Base-by-base conservation (phyloP, 345 rosid species). In the Murraya paniculata region DNA sequence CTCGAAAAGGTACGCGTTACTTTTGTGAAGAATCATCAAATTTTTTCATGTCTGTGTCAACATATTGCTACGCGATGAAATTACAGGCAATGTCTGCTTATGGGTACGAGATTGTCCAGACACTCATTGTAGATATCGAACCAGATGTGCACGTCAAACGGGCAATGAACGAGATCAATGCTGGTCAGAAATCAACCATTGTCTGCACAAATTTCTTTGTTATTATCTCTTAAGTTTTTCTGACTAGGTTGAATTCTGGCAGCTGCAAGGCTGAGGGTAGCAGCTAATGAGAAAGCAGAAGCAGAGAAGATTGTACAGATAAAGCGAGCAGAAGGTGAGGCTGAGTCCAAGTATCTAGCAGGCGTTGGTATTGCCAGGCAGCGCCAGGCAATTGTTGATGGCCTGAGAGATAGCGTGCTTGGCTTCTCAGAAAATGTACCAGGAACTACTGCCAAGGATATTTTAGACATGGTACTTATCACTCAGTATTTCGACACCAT, bases 381-480 rank as follows among this genome's bases (percentile, higher is more conserved):
- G 75, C 83, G 90, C 67, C 91, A 88, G 80, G 91, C 91, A 0
- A 88, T 88, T 16, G 91, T 88, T 4, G 91, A 88, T 28, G 91
- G 91, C 30, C 84, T 88, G 0, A 85, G 91, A 78, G 91, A 88
- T 74, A 88, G 91, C 62, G 91, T 88, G 50, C 81, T 88, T 0
- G 91, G 88, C 9, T 88, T 88, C 81, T 87, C 90, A 0, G 87
- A 81, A 18, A 87, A 87, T 67, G 90, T 87, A 50, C 90, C 90
- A 0, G 90, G 90, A 64, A 87, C 90, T 16, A 81, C 88, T 5
- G 84, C 90, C 69, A 77, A 58, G 67, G 80, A 77, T 27, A 19
- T 64, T 21, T 19, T 82, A 6, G 82, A 79, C 71, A 79, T 82
- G 82, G 82, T 83, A 4, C 81, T 80, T 4, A 77, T 83, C 19